Percentiles rank a stretch among this genome's conserved stretches.
Conservation (phyloP, 2,329 filamentous ascomycete species). For the Rhytidhysteron rufulum region DNA sequence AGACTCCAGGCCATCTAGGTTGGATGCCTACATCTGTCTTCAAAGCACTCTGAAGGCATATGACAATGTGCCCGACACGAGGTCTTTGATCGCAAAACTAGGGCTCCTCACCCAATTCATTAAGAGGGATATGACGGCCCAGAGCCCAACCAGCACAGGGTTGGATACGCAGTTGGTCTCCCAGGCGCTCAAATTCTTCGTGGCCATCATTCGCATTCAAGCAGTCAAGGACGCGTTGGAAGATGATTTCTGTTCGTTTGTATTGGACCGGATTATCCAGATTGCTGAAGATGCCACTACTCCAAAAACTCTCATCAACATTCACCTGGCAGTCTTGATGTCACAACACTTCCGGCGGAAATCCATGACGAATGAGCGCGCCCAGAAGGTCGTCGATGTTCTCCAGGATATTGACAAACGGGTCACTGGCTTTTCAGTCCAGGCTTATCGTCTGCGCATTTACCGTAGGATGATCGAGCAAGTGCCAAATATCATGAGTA, state of each 20-base stretch:
- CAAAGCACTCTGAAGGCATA: slow-evolving; percentile 74
- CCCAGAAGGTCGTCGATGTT: slow-evolving; percentile 65
- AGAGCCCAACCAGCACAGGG: slow-evolving; percentile 51
- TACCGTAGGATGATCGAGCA: slow-evolving; percentile 76
- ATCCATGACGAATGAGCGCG: slow-evolving; percentile 68
- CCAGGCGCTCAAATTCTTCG: slow-evolving; percentile 73
- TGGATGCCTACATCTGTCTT: slow-evolving; percentile 85
- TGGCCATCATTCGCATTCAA: slow-evolving; percentile 70
- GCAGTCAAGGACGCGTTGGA: slow-evolving; percentile 68
- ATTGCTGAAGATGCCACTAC: slow-evolving; percentile 64
- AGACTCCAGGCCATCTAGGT: slow-evolving; percentile 64
- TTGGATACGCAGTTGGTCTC: slow-evolving; percentile 68
- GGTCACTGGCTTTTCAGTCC: slow-evolving; percentile 74
- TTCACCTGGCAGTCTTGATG: slow-evolving; percentile 75
- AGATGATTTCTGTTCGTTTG: slow-evolving; percentile 73
- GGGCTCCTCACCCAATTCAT: slow-evolving; percentile 76
- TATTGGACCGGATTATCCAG: slow-evolving; percentile 76
- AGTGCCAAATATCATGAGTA: slow-evolving; percentile 65
- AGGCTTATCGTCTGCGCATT: slow-evolving; percentile 71
- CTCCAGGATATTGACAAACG: slow-evolving; percentile 70
- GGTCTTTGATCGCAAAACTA: slow-evolving; percentile 63
- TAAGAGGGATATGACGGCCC: slow-evolving; percentile 70
- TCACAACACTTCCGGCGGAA: slow-evolving; percentile 74
- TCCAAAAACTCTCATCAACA: slow-evolving; percentile 74
- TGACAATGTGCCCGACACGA: slow-evolving; percentile 63